phyloP scores from a whole-genome alignment of 2,329 filamentous ascomycete genomes.

The Cladosporium sphaerospermum region DNA sequence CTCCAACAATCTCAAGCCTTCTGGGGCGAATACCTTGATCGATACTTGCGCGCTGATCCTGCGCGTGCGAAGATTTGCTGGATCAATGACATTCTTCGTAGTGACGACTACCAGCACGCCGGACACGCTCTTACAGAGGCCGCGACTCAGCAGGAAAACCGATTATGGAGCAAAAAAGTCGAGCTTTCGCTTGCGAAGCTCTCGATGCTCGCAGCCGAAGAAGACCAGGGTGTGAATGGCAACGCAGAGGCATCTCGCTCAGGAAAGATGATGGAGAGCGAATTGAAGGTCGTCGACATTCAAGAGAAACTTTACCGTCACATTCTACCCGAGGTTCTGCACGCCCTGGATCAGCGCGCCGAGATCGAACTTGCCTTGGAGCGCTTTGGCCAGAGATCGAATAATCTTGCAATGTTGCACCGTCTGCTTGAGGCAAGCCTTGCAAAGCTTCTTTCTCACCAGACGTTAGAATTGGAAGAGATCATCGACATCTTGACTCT shows the following conservation, averaged over 20 bases:
- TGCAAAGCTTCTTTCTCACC: slow-evolving; percentile 62
- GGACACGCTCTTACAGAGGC: slow-evolving; percentile 64
- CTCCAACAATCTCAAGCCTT: slow-evolving; percentile 64
- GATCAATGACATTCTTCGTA: slow-evolving; percentile 84
- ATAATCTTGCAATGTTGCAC: slow-evolving; percentile 55
- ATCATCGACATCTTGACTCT: slow-evolving; percentile 75
- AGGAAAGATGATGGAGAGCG: slow-evolving; percentile 34
- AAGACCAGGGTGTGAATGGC: slow-evolving; percentile 16
- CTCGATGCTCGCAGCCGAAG: slow-evolving; percentile 55
- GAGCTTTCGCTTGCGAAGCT: slow-evolving; percentile 87
- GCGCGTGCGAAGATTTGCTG: slow-evolving; percentile 75
- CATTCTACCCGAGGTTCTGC: slow-evolving; percentile 59
- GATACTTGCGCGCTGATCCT: slow-evolving; percentile 67
- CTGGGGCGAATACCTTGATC: slow-evolving; percentile 61
- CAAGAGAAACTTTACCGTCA: slow-evolving; percentile 72
- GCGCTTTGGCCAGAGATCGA: slow-evolving; percentile 42
- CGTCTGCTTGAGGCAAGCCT: slow-evolving; percentile 67
- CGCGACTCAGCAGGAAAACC: slow-evolving; percentile 65
- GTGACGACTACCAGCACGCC: slow-evolving; percentile 68
- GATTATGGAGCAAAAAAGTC: slow-evolving; percentile 89
- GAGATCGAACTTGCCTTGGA: slow-evolving; percentile 71
- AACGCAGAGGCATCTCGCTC: slow-evolving; percentile 12
- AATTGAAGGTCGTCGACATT: slow-evolving; percentile 65
- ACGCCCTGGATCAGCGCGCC: slow-evolving; percentile 72
- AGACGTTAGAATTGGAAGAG: slow-evolving; percentile 54